Evolutionary conservation across 129 eudicot genomes (phyloP), one percentile per base, ranked within the genome.

Genomic region (Smallanthus sonchifolius): DNA sequence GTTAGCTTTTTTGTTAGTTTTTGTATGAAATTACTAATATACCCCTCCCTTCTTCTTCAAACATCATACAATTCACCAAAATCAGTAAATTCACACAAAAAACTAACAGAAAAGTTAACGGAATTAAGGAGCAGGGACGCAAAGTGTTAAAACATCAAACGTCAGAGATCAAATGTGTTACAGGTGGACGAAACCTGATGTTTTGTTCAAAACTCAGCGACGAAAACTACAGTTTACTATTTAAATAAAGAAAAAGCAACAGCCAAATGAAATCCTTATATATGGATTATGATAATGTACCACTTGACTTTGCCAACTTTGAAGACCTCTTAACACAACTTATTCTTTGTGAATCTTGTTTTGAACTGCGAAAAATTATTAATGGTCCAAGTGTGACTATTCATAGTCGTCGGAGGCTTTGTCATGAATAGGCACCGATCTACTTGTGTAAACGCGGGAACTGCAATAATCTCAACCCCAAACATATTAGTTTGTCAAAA

Each of bases 271-370:
- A 24, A 24, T 24, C 30, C 30, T 24, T 24, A 49, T 49, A 11
- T 61, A 61, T 3, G 1, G 15, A 11, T 61, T 35, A 61, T 61
- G 20, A 6, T 34, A 61, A 14, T 3, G 42, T 61, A 61, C 67
- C 67, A 61, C 42, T 61, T 32, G 67, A 61, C 42, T 61, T 61
- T 61, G 42, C 43, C 67, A 13, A 61, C 20, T 61, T 61, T 61
- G 43, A 61, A 61, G 43, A 32, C 10, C 1, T 32, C 67, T 5
- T 43, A 34, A 61, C 5, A 2, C 67, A 61, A 34, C 3, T 5
- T 0, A 0, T 61, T 20, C 9, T 61, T 0, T 1, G 67, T 61
- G 13, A n/a, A n/a, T n/a, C n/a, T n/a, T n/a, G n/a, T n/a, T n/a
- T n/a, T n/a, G n/a, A n/a, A 61, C 20, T 2, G 19, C 5, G 67